Percentiles rank a stretch among this genome's conserved stretches.
phyloP scores from a whole-genome alignment of 2,329 filamentous ascomycete genomes.

The Aspergillus jensenii region DNA sequence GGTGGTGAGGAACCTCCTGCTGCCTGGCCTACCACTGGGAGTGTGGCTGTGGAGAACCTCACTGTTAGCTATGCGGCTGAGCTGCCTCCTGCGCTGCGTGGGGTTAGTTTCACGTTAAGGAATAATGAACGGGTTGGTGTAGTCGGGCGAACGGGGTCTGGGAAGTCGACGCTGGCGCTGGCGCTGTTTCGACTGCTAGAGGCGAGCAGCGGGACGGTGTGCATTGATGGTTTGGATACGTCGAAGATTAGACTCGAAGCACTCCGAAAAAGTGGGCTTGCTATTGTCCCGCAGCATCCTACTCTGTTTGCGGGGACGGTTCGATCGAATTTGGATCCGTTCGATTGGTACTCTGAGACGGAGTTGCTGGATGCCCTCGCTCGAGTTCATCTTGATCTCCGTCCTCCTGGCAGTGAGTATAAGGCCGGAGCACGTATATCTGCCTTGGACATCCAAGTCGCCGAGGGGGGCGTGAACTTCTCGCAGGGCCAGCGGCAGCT shows the following conservation, averaged over 20 bases:
- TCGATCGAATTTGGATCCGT: slow-evolving; percentile 68
- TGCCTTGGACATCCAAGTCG: neutral
- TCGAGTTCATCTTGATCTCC: slow-evolving; percentile 60
- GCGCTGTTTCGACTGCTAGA: slow-evolving; percentile 33
- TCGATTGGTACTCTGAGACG: slow-evolving; percentile 66
- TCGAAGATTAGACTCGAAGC: slow-evolving; percentile 51
- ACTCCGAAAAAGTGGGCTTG: slow-evolving; percentile 65
- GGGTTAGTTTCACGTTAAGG: slow-evolving; percentile 25
- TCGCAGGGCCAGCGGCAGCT: slow-evolving; percentile 11
- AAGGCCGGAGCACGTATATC: no score
- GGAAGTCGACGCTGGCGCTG: slow-evolving; percentile 34
- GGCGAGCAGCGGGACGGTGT: slow-evolving; percentile 23
- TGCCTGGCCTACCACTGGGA: slow-evolving; percentile 54
- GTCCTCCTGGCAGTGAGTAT: neutral
- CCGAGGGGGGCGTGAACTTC: slow-evolving; percentile 1
- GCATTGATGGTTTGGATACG: slow-evolving; percentile 48
- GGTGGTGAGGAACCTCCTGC: slow-evolving; percentile 24
- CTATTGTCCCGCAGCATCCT: slow-evolving; percentile 81
- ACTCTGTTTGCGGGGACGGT: slow-evolving; percentile 79
- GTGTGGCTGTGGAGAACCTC: slow-evolving; percentile 69
- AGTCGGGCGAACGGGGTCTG: slow-evolving; percentile 35
- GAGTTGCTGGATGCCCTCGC: slow-evolving; percentile 69
- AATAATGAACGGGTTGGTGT: slow-evolving; percentile 32
- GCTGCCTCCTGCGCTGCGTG: slow-evolving; percentile 39
- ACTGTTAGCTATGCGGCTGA: slow-evolving; percentile 66